Percentiles rank a stretch among this genome's conserved stretches.
phyloP scores from a whole-genome alignment of 805 yeast genomes.

The Millerozyma miso region DNA sequence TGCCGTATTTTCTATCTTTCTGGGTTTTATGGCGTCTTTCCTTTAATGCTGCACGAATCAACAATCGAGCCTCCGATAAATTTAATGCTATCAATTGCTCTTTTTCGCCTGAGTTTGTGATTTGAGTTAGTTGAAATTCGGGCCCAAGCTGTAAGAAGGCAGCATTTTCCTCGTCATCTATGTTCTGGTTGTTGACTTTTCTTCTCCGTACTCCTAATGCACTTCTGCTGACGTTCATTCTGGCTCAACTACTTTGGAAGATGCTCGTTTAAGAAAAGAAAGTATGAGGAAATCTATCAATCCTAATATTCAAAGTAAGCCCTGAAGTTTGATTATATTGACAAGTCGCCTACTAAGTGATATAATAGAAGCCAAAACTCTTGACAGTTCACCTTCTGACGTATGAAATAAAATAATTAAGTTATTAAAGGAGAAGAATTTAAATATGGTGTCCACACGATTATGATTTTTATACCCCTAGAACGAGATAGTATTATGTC shows the following conservation, averaged over 20 bases:
- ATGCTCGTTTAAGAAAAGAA: neutral
- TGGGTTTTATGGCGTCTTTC: conserved; percentile 46
- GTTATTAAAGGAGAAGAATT: neutral
- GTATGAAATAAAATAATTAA: neutral
- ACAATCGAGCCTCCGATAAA: conserved; percentile 81
- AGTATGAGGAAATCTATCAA: neutral
- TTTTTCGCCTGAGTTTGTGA: conserved; percentile 74
- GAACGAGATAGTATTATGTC: too few relatives aligned
- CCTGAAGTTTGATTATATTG: neutral
- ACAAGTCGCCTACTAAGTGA: too few relatives aligned
- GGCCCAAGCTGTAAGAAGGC: conserved; percentile 84
- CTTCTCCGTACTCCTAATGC: conserved; percentile 83
- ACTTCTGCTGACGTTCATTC: conserved; percentile 85
- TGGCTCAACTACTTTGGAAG: conserved; percentile 3
- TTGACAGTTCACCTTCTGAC: neutral
- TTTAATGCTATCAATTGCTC: conserved; percentile 80
- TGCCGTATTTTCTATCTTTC: conserved; percentile 14
- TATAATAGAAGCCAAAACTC: neutral
- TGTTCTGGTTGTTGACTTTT: conserved; percentile 49
- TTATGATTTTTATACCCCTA: too few relatives aligned
- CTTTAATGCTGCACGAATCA: conserved; percentile 84
- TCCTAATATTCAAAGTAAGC: neutral
- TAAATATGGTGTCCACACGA: neutral
- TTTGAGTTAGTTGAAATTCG: conserved; percentile 79
- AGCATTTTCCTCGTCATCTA: conserved; percentile 90